Conservation (phyloP, 306 rosid genomes). For the Oemleria cerasiformis region DNA sequence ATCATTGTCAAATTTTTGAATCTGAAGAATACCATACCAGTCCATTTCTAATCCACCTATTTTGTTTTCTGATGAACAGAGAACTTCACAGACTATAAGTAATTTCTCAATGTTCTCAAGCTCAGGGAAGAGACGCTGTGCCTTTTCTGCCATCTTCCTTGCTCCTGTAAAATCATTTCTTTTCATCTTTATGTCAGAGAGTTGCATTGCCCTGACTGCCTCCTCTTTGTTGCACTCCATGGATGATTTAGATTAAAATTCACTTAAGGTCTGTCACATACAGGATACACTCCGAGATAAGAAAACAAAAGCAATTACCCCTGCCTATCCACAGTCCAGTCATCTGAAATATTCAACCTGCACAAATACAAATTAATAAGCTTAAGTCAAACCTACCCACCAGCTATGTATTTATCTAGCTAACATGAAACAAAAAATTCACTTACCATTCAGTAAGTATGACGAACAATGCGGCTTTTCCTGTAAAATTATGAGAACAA, state of each 20-base stretch:
- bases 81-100: constrained; percentile 74
- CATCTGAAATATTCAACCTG: constrained; percentile 35
- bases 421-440: background rate
- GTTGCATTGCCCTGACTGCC: constrained; percentile 64
- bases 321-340: constrained; percentile 1
- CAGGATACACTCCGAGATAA: constrained; percentile 2
- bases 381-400: constrained; percentile 8
- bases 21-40: constrained; percentile 85
- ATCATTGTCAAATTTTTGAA: constrained; percentile 44
- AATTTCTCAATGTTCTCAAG: constrained; percentile 64
- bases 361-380: constrained; percentile 19
- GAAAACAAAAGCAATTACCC: background rate
- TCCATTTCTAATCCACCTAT: constrained; percentile 53
- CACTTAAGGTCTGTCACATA: constrained; percentile 17
- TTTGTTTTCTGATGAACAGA: constrained; percentile 69
- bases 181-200: constrained; percentile 66
- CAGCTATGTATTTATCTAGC: background rate
- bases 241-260: constrained; percentile 30
- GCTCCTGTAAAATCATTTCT: constrained; percentile 67
- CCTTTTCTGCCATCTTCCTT: constrained; percentile 60
- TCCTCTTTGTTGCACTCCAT: constrained; percentile 99
- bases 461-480: background rate
- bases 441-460: constrained; percentile 13
- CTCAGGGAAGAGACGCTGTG: constrained; percentile 62
- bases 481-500: background rate